These are phyloP conservation scores for Beauveria sp. DNA, from an alignment of 2,329 filamentous ascomycete species.

Conservation along the genomic window DNA sequence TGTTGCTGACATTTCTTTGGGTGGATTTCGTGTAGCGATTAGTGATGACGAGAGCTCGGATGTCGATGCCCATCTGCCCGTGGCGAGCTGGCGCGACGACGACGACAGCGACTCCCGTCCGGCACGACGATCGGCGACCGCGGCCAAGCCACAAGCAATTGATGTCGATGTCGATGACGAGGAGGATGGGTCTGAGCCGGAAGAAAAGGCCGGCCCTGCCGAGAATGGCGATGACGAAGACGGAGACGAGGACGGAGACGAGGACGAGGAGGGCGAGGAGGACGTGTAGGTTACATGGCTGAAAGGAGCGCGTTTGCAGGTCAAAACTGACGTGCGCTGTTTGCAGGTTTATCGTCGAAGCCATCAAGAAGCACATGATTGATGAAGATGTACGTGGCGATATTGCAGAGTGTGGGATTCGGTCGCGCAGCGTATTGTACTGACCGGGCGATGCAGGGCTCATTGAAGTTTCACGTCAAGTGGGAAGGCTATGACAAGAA, in stretches of 20 bases:
- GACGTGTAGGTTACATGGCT: slow-evolving; percentile 18
- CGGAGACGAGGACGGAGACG: neutral
- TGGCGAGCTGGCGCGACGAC: slow-evolving; percentile 18
- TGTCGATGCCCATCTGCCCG: slow-evolving; percentile 19
- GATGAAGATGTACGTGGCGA: slow-evolving; percentile 40
- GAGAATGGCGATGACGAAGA: neutral
- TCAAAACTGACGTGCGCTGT: slow-evolving; percentile 15
- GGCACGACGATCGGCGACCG: slow-evolving; percentile 17
- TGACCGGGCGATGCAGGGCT: slow-evolving; percentile 29
- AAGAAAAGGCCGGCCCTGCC: slow-evolving; percentile 10
- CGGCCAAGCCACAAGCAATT: slow-evolving; percentile 26
- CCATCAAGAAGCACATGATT: slow-evolving; percentile 60
- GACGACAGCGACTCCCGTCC: slow-evolving; percentile 13
- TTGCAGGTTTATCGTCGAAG: slow-evolving; percentile 63
- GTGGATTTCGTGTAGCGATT: slow-evolving; percentile 21
- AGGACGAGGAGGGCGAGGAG: slow-evolving; percentile 5
- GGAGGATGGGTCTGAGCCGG: slow-evolving; percentile 37
- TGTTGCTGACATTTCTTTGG: neutral
- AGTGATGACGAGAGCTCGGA: slow-evolving; percentile 31
- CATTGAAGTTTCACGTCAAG: slow-evolving; percentile 57
- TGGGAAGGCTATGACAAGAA: slow-evolving; percentile 72
- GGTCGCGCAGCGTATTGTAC: neutral
- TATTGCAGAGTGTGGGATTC: neutral
- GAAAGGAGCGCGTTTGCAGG: neutral
- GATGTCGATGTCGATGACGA: slow-evolving; percentile 30